Evolutionary conservation across 2,329 filamentous ascomycete species (phyloP).

Genomic region (Aspergillus amoenus): DNA sequence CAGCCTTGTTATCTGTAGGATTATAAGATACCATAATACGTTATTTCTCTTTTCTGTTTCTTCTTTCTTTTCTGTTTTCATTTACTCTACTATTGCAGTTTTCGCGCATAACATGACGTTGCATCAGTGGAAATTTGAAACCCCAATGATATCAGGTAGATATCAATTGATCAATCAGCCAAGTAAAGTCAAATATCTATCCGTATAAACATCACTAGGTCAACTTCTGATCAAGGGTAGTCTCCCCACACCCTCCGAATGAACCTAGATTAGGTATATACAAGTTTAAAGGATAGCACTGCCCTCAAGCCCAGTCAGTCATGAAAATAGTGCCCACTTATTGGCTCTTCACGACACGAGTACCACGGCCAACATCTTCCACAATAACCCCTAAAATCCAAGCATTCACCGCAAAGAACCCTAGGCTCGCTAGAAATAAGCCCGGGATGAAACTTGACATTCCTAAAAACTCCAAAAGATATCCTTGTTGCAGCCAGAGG

Average conservation of each 20-base stretch:
- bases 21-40: constrained; percentile 8
- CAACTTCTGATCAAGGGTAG: no score
- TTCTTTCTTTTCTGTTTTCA: not conserved
- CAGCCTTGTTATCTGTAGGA: constrained; percentile 6
- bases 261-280: no score
- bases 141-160: not conserved
- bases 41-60: not conserved
- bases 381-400: constrained; percentile 85
- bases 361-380: constrained; percentile 54
- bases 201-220: not conserved
- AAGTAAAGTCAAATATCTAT: not conserved
- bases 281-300: no score
- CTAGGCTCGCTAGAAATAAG: constrained; percentile 71
- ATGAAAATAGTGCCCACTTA: not conserved
- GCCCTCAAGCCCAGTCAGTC: no score
- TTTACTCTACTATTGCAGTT: not conserved
- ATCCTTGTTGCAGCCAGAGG: constrained; percentile 74
- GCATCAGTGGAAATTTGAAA: constrained; percentile 1
- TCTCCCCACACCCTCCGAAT: no score
- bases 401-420: constrained; percentile 82
- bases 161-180: not conserved
- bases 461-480: constrained; percentile 75
- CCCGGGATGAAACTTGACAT: constrained; percentile 81
- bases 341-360: no score
- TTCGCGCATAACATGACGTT: not conserved